phyloP scores from a whole-genome alignment of 495 filamentous ascomycete genomes.

The Aspergillus heteromorphus region DNA sequence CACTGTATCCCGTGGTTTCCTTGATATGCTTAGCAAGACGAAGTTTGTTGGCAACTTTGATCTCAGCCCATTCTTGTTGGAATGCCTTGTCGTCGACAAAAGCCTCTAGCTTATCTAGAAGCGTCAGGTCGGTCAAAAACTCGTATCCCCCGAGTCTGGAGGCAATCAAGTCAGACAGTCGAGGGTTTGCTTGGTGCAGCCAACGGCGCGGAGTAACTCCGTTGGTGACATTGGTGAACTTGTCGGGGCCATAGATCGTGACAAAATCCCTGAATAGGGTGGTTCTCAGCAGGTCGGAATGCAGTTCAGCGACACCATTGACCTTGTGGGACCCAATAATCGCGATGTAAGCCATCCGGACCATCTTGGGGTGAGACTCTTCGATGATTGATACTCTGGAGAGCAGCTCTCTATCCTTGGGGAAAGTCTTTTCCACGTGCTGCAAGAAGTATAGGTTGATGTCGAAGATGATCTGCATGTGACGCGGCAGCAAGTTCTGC shows the following conservation, averaged over 20 bases:
- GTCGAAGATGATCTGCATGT: constrained; percentile 97
- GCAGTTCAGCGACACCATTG: constrained; percentile 94
- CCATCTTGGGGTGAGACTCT: constrained; percentile 95
- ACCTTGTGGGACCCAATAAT: constrained; percentile 98
- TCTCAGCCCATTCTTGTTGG: constrained; percentile 84
- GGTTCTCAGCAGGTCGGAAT: constrained; percentile 93
- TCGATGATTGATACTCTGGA: constrained; percentile 89
- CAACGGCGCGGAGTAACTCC: constrained; percentile 92
- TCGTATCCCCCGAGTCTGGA: constrained; percentile 76
- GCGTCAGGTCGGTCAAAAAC: constrained; percentile 83
- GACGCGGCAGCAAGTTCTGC: constrained; percentile 87
- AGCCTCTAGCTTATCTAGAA: constrained; percentile 74
- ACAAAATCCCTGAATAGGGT: constrained; percentile 99
- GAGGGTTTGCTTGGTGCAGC: constrained; percentile 96
- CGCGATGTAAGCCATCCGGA: constrained; percentile 92
- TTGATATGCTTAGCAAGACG: constrained; percentile 88
- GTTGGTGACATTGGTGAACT: constrained; percentile 98
- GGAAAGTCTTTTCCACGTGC: constrained; percentile 80
- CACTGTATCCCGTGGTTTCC: constrained; percentile 64
- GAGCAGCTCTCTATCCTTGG: constrained; percentile 81
- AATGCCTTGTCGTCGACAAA: constrained; percentile 82
- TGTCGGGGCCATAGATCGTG: constrained; percentile 84
- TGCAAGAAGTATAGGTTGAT: constrained; percentile 95
- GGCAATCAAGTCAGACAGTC: constrained; percentile 85
- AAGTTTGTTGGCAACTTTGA: constrained; percentile 76